These are phyloP conservation scores for Didymella lethalis DNA, from an alignment of 2,329 filamentous ascomycete genomes.

Conservation along the genomic window DNA sequence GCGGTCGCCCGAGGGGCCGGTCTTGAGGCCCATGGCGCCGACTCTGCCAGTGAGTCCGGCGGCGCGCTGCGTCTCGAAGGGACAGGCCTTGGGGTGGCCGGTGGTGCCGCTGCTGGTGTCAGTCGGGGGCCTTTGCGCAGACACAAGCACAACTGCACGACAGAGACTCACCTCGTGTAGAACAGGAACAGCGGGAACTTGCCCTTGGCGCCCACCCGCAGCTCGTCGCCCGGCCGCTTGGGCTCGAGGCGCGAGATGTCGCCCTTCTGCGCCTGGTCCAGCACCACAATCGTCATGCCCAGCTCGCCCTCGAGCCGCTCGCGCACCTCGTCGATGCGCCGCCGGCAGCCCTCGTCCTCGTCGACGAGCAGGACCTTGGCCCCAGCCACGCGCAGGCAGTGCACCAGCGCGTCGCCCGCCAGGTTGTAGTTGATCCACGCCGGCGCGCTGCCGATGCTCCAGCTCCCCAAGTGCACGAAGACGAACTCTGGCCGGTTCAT, in stretches of 20 bases:
- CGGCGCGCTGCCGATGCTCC: conserved; percentile 72
- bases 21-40: conserved; percentile 46
- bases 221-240: conserved; percentile 62
- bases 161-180: conserved; percentile 66
- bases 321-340: conserved; percentile 63
- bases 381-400: conserved; percentile 68
- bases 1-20: conserved; percentile 60
- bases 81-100: conserved; percentile 75
- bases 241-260: conserved; percentile 59
- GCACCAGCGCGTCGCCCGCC: conserved; percentile 67
- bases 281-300: conserved; percentile 64
- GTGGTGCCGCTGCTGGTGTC: conserved; percentile 69
- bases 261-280: conserved; percentile 60
- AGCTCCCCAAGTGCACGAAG: conserved; percentile 70
- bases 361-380: conserved; percentile 58
- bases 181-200: conserved; percentile 69
- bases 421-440: conserved; percentile 77
- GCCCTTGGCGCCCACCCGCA: conserved; percentile 61
- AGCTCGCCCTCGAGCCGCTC: conserved; percentile 61
- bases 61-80: conserved; percentile 63
- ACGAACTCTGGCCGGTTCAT: conserved; percentile 73
- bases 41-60: conserved; percentile 51
- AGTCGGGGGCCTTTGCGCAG: too few species aligned
- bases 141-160: too few species aligned
- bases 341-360: conserved; percentile 59